These are phyloP conservation scores for Gynostemma pentaphyllum DNA, from an alignment of 306 rosid species.

Conservation along the genomic window DNA sequence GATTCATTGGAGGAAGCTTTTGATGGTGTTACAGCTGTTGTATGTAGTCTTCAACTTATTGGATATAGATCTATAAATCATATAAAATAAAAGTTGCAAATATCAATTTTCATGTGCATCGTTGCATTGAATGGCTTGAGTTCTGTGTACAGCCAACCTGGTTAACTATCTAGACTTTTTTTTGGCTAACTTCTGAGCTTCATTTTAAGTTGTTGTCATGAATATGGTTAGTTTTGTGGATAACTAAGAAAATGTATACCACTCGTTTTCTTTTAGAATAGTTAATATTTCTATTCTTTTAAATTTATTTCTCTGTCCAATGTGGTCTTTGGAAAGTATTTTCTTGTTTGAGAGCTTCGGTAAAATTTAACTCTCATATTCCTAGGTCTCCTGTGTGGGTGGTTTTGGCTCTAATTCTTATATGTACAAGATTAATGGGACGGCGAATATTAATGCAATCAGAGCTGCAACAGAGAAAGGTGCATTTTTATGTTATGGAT, in stretches of 20 bases:
- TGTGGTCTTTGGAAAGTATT: background rate
- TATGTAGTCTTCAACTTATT: conserved; percentile 27
- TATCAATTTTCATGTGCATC: background rate
- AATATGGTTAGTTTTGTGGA: background rate
- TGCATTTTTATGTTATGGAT: conserved; percentile 8
- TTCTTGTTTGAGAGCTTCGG: background rate
- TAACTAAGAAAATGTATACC: background rate
- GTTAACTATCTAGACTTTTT: background rate
- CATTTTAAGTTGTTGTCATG: background rate
- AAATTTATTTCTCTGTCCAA: background rate
- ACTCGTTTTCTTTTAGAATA: background rate
- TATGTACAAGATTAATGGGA: conserved; percentile 95
- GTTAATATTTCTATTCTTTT: background rate
- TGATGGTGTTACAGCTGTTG: conserved; percentile 76
- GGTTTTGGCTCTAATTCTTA: conserved; percentile 92
- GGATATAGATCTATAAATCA: background rate
- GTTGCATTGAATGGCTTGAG: background rate
- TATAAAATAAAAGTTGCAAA: background rate
- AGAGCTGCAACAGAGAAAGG: conserved; percentile 90
- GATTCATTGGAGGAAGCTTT: conserved; percentile 82
- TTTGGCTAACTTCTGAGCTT: background rate
- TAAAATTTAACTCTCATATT: background rate
- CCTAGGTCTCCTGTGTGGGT: conserved; percentile 87
- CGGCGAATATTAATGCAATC: conserved; percentile 91
- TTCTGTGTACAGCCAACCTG: background rate